Evolutionary conservation across 768 basidiomycete species (phyloP), one percentile per base, ranked within the genome.

Genomic region (Gelatoporia subvermispora): DNA sequence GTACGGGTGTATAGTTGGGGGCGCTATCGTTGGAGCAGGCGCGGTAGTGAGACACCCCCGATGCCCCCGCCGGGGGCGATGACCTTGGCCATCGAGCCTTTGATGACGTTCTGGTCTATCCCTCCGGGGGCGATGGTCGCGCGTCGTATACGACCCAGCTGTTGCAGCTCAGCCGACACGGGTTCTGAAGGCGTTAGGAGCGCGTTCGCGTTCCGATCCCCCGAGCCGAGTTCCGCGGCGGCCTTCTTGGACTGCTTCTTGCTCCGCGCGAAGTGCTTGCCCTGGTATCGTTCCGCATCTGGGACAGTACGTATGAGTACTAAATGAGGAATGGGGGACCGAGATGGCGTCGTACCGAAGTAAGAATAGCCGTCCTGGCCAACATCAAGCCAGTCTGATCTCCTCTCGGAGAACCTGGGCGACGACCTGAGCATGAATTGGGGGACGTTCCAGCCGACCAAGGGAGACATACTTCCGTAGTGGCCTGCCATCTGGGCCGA

Each of bases 301-400:
- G 40, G 7, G 25, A 22, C 16, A 35, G 8, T 17, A 3, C 7
- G 9, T 4, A 22, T 34, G 38, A 44, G 41, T 4, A 42, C 5
- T 18, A 4, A 9, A 9, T 22, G 31, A 13, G 5, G 7, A 31
- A 17, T 10, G n/a, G 43, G 38, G 25, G 40, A 22, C 21, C 15
- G 31, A 17, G 18, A 16, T 4, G 31, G 39, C 9, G 15, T 3
- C 17, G 41, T 18, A 42, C 41, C 76, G 40, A 77, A 72, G 42
- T 78, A 73, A 2, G 82, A 84, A 35, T 76, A 64, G 8, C 81
- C 78, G 40, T 78, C 76, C 36, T 65, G 68, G 50, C 75, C 81
- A 8, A 74, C 71, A 48, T 78, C 71, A 56, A 85, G 83, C 85
- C 85, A 86, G 48, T 85, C 82, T 22, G 74, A 74, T 36, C 66